Evolutionary conservation across 2,329 filamentous ascomycete genomes (phyloP).

Genomic region (Botrytis galanthina): DNA sequence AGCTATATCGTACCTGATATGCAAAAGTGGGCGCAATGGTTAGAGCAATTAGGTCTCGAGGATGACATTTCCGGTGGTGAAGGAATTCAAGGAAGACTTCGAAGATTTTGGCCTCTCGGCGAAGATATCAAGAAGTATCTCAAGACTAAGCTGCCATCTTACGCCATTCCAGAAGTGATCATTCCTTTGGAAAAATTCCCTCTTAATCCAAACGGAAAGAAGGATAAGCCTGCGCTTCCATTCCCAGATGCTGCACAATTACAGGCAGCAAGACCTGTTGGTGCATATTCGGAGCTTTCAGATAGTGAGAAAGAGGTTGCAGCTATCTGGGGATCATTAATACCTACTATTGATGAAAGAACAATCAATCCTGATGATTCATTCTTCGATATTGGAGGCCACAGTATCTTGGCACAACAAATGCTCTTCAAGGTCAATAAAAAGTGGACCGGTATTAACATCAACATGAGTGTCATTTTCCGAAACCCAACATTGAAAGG

Average conservation of each 20-base stretch:
- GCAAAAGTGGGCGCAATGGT: constrained; percentile 68
- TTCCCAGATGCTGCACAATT: constrained; percentile 75
- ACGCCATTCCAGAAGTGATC: constrained; percentile 72
- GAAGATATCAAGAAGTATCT: constrained; percentile 62
- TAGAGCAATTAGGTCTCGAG: constrained; percentile 55
- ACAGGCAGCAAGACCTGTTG: constrained; percentile 51
- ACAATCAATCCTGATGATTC: constrained; percentile 60
- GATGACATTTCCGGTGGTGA: constrained; percentile 43
- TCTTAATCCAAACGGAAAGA: constrained; percentile 82
- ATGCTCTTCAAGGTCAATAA: constrained; percentile 70
- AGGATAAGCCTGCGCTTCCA: constrained; percentile 75
- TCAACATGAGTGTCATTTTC: constrained; percentile 71
- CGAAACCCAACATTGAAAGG: constrained; percentile 58
- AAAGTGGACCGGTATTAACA: constrained; percentile 59
- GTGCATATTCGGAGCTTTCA: constrained; percentile 45
- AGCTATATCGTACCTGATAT: constrained; percentile 87
- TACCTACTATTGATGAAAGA: constrained; percentile 64
- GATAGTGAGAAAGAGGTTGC: constrained; percentile 67
- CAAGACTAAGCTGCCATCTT: constrained; percentile 67
- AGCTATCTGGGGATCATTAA: constrained; percentile 69
- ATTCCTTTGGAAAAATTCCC: constrained; percentile 72
- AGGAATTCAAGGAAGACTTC: constrained; percentile 39
- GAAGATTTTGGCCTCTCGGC: constrained; percentile 47
- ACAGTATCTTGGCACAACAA: constrained; percentile 78
- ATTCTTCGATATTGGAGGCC: constrained; percentile 80